A percentile compares a stretch with the other conserved stretches of the same genome.
These are phyloP conservation scores for Beauveria sp. DNA, from an alignment of 2,329 filamentous ascomycete species.

Conservation along the genomic window DNA sequence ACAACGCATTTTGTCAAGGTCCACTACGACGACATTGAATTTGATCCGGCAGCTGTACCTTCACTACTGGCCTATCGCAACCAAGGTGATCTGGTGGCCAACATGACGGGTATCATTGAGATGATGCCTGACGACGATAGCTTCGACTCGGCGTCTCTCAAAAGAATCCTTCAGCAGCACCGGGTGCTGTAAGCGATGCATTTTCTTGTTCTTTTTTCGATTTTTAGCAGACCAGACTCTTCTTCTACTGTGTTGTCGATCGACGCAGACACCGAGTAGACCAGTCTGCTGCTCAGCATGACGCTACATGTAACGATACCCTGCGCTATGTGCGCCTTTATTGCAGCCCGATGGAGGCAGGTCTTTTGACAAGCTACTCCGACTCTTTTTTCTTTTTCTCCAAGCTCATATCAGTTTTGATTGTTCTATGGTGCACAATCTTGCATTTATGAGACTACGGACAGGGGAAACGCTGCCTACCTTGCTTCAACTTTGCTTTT, in stretches of 20 bases:
- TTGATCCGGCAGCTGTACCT: conserved; percentile 81
- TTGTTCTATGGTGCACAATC: too few species aligned
- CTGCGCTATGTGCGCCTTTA: not conserved
- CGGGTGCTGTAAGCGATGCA: conserved; percentile 36
- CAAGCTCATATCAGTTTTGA: too few species aligned
- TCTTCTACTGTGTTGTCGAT: not conserved
- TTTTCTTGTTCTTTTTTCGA: not conserved
- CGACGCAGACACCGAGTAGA: not conserved
- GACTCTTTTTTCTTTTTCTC: not conserved
- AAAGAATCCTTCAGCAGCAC: conserved; percentile 45
- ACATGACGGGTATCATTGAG: conserved; percentile 77
- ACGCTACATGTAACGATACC: conserved; percentile 20
- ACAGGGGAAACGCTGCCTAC: not conserved
- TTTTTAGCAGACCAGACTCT: not conserved
- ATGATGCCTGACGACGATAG: conserved; percentile 68
- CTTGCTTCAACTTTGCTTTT: not conserved
- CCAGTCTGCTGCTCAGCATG: not conserved
- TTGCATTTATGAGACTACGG: not conserved
- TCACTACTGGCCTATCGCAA: conserved; percentile 83
- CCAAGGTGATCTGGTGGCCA: conserved; percentile 82
- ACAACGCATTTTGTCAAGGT: conserved; percentile 83
- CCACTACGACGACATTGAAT: conserved; percentile 86
- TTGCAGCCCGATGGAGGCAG: not conserved
- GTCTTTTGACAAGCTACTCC: not conserved
- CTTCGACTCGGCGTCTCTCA: conserved; percentile 48